Evolutionary conservation across 1,139 yeast species (phyloP).

Genomic region (Arxiozyma bovina): DNA sequence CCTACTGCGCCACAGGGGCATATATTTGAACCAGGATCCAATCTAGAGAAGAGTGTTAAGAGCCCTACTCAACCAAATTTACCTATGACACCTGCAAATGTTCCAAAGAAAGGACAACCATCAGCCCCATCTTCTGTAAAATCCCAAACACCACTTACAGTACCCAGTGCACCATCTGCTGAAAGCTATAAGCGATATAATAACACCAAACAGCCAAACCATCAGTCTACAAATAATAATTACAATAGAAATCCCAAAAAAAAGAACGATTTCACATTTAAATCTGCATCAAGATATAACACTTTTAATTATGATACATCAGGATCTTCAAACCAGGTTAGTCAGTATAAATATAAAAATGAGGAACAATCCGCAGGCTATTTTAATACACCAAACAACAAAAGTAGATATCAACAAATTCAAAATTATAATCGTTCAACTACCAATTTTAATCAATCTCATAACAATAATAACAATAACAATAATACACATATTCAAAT

Average conservation of each 20-base stretch:
- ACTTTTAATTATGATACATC: background rate
- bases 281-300: conserved; percentile 1
- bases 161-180: conserved; percentile 1
- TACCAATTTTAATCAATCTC: background rate
- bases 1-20: conserved; percentile 31
- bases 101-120: background rate
- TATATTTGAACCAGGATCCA: conserved; percentile 13
- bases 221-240: background rate
- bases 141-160: background rate
- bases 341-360: background rate
- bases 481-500: background rate
- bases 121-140: background rate
- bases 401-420: background rate
- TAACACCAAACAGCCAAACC: background rate
- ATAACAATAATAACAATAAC: too few species aligned
- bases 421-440: background rate
- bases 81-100: background rate
- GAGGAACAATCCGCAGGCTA: background rate
- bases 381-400: background rate
- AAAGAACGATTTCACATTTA: background rate
- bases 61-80: background rate
- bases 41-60: background rate
- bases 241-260: background rate
- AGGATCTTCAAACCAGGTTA: background rate
- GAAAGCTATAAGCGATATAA: background rate